Conservation (phyloP, 371 early-diverging fungal species). For the Aphelidium insulamus region DNA sequence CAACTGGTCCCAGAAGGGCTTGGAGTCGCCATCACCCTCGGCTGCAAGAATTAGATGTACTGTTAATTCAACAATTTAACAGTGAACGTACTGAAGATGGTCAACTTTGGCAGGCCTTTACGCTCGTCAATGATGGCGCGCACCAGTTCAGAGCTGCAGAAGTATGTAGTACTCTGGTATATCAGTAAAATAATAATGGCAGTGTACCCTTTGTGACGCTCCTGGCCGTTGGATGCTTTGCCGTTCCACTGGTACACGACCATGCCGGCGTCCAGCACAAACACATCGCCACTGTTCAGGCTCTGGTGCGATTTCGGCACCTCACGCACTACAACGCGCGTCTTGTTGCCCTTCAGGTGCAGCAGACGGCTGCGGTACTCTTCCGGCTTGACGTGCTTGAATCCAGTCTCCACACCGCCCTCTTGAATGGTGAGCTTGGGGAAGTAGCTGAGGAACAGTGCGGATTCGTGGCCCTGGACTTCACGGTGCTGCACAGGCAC, state of each 20-base stretch:
- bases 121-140: too few relatives aligned
- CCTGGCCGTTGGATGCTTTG: conserved; percentile 22
- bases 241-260: conserved; percentile 57
- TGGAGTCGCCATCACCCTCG: conserved; percentile 32
- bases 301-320: conserved; percentile 23
- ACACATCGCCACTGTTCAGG: conserved; percentile 50
- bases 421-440: conserved; percentile 21
- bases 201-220: too few relatives aligned
- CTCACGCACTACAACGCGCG: conserved; percentile 40
- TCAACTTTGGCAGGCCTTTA: too few relatives aligned
- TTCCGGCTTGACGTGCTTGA: conserved; percentile 38
- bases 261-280: conserved; percentile 45
- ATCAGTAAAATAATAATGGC: too few relatives aligned
- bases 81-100: too few relatives aligned
- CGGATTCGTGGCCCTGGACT: conserved; percentile 39
- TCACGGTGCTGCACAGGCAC: conserved; percentile 56
- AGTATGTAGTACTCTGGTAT: too few relatives aligned
- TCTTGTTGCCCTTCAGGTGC: conserved; percentile 30
- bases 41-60: too few relatives aligned
- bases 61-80: too few relatives aligned
- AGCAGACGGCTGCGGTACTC: conserved; percentile 32
- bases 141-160: too few relatives aligned
- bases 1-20: conserved; percentile 34
- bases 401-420: conserved; percentile 57
- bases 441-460: conserved; percentile 40